Evolutionary conservation across 768 basidiomycete species (phyloP), one percentile per base, ranked within the genome.

Genomic region (Mycena sanguinolenta): DNA sequence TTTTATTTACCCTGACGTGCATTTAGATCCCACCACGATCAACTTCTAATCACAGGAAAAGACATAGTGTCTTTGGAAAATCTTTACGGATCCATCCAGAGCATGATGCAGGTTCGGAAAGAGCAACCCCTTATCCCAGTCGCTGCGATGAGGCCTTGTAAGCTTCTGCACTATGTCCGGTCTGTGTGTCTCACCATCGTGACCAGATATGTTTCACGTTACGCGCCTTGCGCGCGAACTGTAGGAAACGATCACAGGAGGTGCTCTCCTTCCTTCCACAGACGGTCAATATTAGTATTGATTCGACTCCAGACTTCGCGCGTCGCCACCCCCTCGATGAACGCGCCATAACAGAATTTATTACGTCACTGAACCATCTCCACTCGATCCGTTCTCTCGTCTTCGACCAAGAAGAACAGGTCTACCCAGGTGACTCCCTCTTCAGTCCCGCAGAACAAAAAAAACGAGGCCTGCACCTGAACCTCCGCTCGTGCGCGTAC

Each of bases 321-420:
- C 63, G 59, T n/a, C 63, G 63, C 9, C 34, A 65, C 2, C 64
- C 69, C 3, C 58, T 70, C 32, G 27, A 63, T 23, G 63, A 70
- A n/a, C 16, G 36, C 30, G 23, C 58, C 13, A 30, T 65, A 3
- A 57, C 44, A 16, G 34, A 50, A 10, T 58, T 65, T 39, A 25
- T 65, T 13, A 36, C 58, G 7, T 16, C 52, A 1, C 25, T 65
- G 10, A 57, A 53, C 8, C 38, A 46, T 19, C 52, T 70, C 4
- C 69, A 65, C 5, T 36, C 62, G 13, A 55, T 65, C 50, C 32
- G 28, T 3, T 16, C 39, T 1, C 42, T 65, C 39, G 21, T 65
- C 10, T 57, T 65, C 58, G 58, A 52, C 16, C n/a, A 27, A 1
- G 39, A 16, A 21, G 57, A 53, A 19, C 46, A 52, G 1, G 2